Base-by-base conservation (phyloP, 495 filamentous ascomycete species). In the Cenococcum geophilum region DNA sequence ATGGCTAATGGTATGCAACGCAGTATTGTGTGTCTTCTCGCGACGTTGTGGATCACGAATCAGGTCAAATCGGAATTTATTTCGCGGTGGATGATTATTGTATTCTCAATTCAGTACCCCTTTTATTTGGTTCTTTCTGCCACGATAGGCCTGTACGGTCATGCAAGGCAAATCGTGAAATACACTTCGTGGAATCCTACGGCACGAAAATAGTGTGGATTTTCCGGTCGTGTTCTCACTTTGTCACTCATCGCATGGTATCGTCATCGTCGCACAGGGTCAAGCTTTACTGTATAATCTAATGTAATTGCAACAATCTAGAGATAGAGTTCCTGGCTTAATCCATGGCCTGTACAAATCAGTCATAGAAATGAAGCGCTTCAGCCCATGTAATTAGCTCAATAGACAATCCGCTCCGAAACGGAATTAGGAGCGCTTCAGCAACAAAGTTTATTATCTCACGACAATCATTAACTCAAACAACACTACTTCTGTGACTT, bases 141-240 rank as follows among this genome's bases (percentile, higher is more conserved):
- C 4, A 64, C 66, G 12, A 69, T 73, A 22, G 72, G 72, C 27
- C 58, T 74, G 45, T 74, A 73, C 56, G 72, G 71, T 12, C 72
- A 74, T 52, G 72, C 72, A 35, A 62, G 72, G 52, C 71, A 73
- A 58, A 51, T 74, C 11, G 66, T 70, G 56, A 67, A 61, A 56
- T 74, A 74, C 55, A 63, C 61, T 50, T 66, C 71, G 12, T 74
- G 72, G 72, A 74, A 74, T 58, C 67, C 72, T 21, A 74, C 72
- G 10, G 62, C 70, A 42, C 56, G 72, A 36, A 67, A 57, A 25
- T 73, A 60, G 8, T 5, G 25, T 32, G 21, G 14, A 32, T 16
- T 22, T 16, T 52, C 16, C 21, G 14, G 49, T 8, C 22, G 21
- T 25, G 49, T 16, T 16, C 9, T 52, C 49, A 9, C 22, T 8